phyloP scores from a whole-genome alignment of 306 rosid species.

The Luffa aegyptiaca region DNA sequence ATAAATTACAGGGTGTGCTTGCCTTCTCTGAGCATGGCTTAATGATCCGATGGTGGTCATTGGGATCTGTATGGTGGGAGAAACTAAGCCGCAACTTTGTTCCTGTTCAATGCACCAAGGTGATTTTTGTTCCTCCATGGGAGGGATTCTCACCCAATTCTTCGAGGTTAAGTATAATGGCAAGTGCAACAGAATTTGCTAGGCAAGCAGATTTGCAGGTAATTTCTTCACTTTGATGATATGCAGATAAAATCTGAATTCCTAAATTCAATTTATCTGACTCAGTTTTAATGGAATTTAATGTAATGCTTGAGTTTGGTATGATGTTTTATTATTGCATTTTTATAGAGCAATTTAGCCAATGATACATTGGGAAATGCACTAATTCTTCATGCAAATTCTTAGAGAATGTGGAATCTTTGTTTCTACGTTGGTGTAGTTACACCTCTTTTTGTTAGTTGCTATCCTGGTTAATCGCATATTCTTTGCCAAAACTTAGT shows the following conservation, averaged over 20 bases:
- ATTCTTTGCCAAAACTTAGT: not conserved
- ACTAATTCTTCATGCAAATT: not conserved
- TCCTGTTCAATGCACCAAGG: conserved; percentile 91
- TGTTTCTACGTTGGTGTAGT: not conserved
- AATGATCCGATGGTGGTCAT: conserved; percentile 98
- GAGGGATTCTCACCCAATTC: conserved; percentile 98
- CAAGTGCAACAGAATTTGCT: conserved; percentile 52
- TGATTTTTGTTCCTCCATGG: conserved; percentile 95
- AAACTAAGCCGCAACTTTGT: conserved; percentile 71
- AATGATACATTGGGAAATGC: not conserved
- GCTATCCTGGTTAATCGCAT: not conserved
- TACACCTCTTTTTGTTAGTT: not conserved
- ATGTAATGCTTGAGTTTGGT: not conserved
- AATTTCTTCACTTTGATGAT: conserved; percentile 5
- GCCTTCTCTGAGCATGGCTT: conserved; percentile 93
- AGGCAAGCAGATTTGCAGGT: conserved; percentile 44
- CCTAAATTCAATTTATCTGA: not conserved
- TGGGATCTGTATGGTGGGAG: conserved; percentile 98
- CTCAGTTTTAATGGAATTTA: not conserved
- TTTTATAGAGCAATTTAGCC: not conserved
- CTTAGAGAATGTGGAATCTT: not conserved
- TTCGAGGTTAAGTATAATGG: conserved; percentile 88
- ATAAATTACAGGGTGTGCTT: conserved; percentile 60
- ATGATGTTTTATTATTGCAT: not conserved
- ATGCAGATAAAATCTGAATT: not conserved